Conservation (phyloP, 768 basidiomycete species). For the Agaricus sinodeliciosus region DNA sequence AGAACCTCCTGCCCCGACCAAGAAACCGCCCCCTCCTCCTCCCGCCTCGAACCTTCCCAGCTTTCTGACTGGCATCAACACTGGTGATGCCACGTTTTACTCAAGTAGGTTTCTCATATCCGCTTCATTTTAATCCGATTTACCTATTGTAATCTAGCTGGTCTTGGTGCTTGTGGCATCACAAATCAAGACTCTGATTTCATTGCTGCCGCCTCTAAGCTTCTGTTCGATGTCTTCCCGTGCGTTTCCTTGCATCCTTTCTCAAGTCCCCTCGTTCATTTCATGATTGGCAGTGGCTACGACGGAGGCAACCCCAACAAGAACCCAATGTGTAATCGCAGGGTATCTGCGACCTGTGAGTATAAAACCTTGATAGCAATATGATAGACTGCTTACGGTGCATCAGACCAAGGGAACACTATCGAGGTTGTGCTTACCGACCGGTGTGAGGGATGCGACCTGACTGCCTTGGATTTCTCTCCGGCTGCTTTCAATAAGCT, state of each 20-base stretch:
- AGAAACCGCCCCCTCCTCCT: conserved; percentile 6
- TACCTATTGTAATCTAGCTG: conserved; percentile 28
- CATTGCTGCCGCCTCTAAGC: conserved; percentile 53
- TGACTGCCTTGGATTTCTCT: conserved; percentile 56
- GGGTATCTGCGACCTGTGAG: conserved; percentile 45
- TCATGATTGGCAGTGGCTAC: conserved; percentile 38
- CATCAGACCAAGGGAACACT: conserved; percentile 43
- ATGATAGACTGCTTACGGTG: conserved; percentile 1
- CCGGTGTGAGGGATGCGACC: conserved; percentile 51
- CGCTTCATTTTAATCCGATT: conserved; percentile 1
- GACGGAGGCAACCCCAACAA: conserved; percentile 56
- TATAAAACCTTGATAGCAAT: conserved; percentile 4
- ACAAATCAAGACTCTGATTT: conserved; percentile 42
- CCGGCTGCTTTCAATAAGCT: conserved; percentile 48
- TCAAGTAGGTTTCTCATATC: conserved; percentile 23
- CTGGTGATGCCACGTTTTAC: conserved; percentile 55
- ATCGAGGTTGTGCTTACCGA: conserved; percentile 50
- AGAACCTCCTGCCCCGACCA: conserved; percentile 7
- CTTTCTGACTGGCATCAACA: conserved; percentile 41
- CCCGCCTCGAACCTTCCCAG: conserved; percentile 21
- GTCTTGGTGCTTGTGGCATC: conserved; percentile 60
- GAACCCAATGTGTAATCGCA: conserved; percentile 65
- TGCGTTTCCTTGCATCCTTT: conserved; percentile 24
- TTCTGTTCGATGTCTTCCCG: conserved; percentile 56
- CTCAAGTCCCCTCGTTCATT: neutral